Percentiles rank a stretch among this genome's conserved stretches.
Conservation (phyloP, 2,329 filamentous ascomycete species). For the Fusarium irregulare region DNA sequence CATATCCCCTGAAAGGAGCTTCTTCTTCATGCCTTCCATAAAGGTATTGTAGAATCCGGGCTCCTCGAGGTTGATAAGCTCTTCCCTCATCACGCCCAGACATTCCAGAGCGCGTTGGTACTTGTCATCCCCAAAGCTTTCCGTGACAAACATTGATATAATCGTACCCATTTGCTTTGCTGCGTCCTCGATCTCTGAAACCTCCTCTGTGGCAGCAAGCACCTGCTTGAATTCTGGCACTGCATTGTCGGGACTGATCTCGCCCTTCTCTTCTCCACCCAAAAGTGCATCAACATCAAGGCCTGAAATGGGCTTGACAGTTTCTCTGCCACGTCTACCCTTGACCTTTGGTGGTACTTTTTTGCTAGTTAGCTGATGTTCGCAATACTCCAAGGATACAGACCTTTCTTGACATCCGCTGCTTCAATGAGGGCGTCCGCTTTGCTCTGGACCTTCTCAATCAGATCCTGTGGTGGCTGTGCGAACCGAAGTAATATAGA, state of each 20-base stretch:
- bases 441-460: constrained; percentile 65
- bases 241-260: constrained; percentile 75
- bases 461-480: constrained; percentile 74
- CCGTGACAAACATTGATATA: constrained; percentile 73
- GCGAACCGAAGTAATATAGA: constrained; percentile 78
- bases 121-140: constrained; percentile 79
- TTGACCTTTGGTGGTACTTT: constrained; percentile 82
- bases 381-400: constrained; percentile 4
- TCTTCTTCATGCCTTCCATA: constrained; percentile 75
- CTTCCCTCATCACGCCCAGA: constrained; percentile 80
- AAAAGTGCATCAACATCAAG: constrained; percentile 88
- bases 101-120: constrained; percentile 82
- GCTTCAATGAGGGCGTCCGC: constrained; percentile 74
- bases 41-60: constrained; percentile 82
- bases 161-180: constrained; percentile 80
- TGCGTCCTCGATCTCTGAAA: constrained; percentile 72
- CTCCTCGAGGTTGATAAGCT: constrained; percentile 80
- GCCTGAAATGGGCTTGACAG: constrained; percentile 86
- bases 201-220: constrained; percentile 69
- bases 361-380: constrained; percentile 28
- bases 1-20: constrained; percentile 74
- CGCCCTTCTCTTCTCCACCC: constrained; percentile 60
- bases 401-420: constrained; percentile 87
- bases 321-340: constrained; percentile 75
- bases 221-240: constrained; percentile 92